These are phyloP conservation scores for Triadica sebifera DNA, from an alignment of 345 rosid species.

Conservation along the genomic window DNA sequence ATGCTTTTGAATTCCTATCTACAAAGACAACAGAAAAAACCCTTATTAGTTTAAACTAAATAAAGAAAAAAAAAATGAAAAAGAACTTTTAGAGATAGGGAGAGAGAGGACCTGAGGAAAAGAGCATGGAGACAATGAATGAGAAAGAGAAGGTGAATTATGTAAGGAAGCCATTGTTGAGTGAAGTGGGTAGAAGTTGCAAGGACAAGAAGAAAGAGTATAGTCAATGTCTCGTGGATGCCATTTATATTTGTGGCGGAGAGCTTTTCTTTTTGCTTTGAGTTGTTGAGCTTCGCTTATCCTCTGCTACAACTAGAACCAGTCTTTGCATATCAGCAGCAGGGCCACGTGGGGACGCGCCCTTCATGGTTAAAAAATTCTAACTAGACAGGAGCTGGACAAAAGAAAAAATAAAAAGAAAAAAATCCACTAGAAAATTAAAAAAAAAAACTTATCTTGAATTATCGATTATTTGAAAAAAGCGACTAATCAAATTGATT, in stretches of 20 bases:
- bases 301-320: neutral
- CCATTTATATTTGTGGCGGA: neutral
- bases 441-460: too few species aligned
- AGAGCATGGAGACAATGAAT: conserved; percentile 46
- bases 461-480: too few species aligned
- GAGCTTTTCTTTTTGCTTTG: neutral
- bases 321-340: neutral
- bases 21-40: conserved; percentile 6
- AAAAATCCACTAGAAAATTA: too few species aligned
- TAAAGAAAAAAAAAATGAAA: neutral
- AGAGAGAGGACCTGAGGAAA: conserved; percentile 55
- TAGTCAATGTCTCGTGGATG: neutral
- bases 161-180: conserved; percentile 71
- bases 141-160: conserved; percentile 50
- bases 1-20: conserved; percentile 42
- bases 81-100: neutral
- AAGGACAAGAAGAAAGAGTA: neutral
- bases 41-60: neutral
- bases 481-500: too few species aligned
- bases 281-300: conserved; percentile 1
- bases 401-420: too few species aligned
- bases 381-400: too few species aligned
- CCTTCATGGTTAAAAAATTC: neutral
- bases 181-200: neutral
- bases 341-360: neutral